phyloP scores from a whole-genome alignment of 495 filamentous ascomycete genomes.

The Penicillium simplicissimum region DNA sequence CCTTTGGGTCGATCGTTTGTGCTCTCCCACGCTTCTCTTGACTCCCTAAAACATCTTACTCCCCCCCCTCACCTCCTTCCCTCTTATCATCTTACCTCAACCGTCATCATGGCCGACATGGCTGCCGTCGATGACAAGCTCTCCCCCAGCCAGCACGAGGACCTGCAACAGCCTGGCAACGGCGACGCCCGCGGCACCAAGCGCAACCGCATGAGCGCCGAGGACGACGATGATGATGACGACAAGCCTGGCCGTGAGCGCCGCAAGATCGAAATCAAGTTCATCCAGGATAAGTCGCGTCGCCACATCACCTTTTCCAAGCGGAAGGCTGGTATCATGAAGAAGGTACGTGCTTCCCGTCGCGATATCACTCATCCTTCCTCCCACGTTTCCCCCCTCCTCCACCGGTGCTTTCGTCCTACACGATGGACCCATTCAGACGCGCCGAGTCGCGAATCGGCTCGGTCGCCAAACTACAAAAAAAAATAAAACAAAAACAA shows the following conservation, averaged over 20 bases:
- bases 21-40: constrained; percentile 11
- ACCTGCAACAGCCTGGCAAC: constrained; percentile 53
- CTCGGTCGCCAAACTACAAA: background rate
- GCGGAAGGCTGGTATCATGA: constrained; percentile 99
- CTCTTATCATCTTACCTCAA: background rate
- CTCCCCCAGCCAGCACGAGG: constrained; percentile 49
- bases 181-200: constrained; percentile 82
- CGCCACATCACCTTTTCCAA: constrained; percentile 99
- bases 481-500: background rate
- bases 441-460: background rate
- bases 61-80: background rate
- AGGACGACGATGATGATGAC: constrained; percentile 98
- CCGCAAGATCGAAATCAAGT: constrained; percentile 99
- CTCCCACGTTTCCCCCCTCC: background rate
- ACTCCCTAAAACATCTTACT: background rate
- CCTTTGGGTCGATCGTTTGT: constrained; percentile 44
- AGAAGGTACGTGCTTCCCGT: constrained; percentile 75
- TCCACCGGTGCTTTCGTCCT: background rate
- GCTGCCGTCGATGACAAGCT: constrained; percentile 51
- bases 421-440: background rate
- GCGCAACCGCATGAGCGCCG: constrained; percentile 79
- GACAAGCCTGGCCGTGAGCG: constrained; percentile 98
- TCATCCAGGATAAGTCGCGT: constrained; percentile 99
- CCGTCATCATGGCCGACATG: constrained; percentile 46
- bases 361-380: constrained; percentile 21